Base-by-base conservation (phyloP, 371 early-diverging fungal species). In the Nematocida minor region DNA sequence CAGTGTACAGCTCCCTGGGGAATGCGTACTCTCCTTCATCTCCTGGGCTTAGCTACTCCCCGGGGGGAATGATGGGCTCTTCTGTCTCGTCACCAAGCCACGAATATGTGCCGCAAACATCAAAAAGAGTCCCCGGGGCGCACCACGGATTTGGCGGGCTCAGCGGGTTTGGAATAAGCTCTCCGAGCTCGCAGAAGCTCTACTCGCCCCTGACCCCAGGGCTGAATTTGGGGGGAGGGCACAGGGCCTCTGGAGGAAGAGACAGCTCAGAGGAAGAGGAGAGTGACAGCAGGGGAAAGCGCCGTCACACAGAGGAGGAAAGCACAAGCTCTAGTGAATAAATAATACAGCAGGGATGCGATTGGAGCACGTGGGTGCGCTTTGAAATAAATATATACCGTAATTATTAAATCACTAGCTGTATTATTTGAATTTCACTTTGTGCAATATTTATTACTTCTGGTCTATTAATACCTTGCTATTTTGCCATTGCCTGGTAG, bases 111-210 rank as follows among this genome's bases (percentile, higher is more conserved):
- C 57, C 57, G 11, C 14, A 7, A 22, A 34, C 57, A 4, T 36
- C 57, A 6, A 31, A 22, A 14, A 57, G 57, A 22, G 27, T 51
- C 34, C 57, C 57, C 11, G 57, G 57, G 27, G 34, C 27, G 7
- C 38, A 57, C 31, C 14, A 57, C 36, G 36, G 22, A 11, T 6
- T 34, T 7, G 57, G 57, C 1, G 22, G 34, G 34, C 29, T 11
- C 14, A 36, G 57, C 22, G 57, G 22, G 27, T 57, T 20, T 27
- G 27, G 34, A 1, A 57, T 57, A 7, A 57, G 57, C 57, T 57
- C 57, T 2, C 57, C 57, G 6, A 57, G 57, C 57, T 57, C 57
- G 16, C 57, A 57, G 57, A 57, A 34, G 57, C 57, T 57, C 34
- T 57, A 57, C 57, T 27, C 57, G 22, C 57, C 57, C 6, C 6